These are phyloP conservation scores for Lecanicillium sp. DNA, from an alignment of 2,329 filamentous ascomycete genomes.

Conservation along the genomic window DNA sequence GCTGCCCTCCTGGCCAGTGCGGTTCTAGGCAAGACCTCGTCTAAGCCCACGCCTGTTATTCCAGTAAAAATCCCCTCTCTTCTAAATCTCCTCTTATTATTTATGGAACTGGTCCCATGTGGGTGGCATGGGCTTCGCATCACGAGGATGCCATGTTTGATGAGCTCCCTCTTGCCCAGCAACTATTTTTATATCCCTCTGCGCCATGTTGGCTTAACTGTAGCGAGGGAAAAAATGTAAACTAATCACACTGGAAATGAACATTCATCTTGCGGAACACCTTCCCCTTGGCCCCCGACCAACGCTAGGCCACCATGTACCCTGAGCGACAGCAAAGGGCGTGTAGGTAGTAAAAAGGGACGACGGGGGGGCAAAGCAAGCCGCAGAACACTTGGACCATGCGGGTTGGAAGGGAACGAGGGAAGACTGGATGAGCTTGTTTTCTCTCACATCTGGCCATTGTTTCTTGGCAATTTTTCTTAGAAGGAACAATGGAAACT, in stretches of 20 bases:
- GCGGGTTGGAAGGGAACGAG: no score
- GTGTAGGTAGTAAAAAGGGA: not conserved
- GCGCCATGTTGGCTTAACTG: no score
- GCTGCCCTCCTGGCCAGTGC: not conserved
- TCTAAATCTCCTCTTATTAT: not conserved
- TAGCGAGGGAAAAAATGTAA: no score
- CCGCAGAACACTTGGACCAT: no score
- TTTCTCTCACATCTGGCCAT: no score
- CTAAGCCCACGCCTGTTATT: not conserved
- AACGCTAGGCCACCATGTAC: not conserved
- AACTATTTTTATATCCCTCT: not conserved
- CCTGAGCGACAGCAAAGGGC: not conserved
- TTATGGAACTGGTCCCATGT: not conserved
- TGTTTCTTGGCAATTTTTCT: no score
- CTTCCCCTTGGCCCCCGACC: not conserved
- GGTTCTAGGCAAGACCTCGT: not conserved
- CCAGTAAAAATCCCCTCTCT: not conserved
- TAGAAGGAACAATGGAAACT: no score
- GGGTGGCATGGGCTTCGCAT: not conserved
- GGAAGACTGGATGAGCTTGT: no score
- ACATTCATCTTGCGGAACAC: not conserved
- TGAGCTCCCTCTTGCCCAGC: not conserved
- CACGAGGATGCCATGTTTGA: not conserved
- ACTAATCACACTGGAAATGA: not conserved
- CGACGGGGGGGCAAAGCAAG: no score